Base-by-base conservation (phyloP, 495 filamentous ascomycete species). In the Annulohypoxylon stygium region DNA sequence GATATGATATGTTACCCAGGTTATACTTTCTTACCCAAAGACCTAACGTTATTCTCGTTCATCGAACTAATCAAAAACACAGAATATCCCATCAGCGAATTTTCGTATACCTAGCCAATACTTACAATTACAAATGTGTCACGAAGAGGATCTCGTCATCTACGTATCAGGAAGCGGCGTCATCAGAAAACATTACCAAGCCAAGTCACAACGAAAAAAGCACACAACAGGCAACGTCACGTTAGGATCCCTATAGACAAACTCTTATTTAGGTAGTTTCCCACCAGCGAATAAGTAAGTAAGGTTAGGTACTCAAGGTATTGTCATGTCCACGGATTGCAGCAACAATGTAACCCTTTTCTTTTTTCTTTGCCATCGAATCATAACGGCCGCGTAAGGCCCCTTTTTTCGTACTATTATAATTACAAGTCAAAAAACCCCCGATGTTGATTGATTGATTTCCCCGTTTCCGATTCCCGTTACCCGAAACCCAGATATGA, bases 351-450 rank as follows among this genome's bases (percentile, higher is more conserved):
- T 57, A 36, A 57, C 33, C 18, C 57, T 7, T 30, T 6, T 30
- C 5, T 30, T 30, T 30, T 30, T 30, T 30, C 5, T 6, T 30
- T 4, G 26, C 7, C 57, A 11, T 60, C 10, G 57, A 58, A 58
- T 39, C 33, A 16, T 37, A 58, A 60, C 20, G 25, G 37, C 57
- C 57, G 57, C 43, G 30, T 30, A 30, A 53, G 5, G 36, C 36
- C 34, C 53, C 50, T 7, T 48, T 47, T 14, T 48, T 47, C 34
- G 12, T 55, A 34, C 43, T 67, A 67, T 54, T 61, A 68, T 68
- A 51, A 61, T 61, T 68, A 68, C 65, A 68, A 61, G 65, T n/a
- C 25, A 48, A 51, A 34, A 23, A 14, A 14, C 39, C 39, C 11
- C 39, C 10, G 37, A 11, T 12, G 37, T 10, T 23, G 20, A 23